Conservation (phyloP, 2,329 filamentous ascomycete genomes). For the Aspergillus udagawae region DNA sequence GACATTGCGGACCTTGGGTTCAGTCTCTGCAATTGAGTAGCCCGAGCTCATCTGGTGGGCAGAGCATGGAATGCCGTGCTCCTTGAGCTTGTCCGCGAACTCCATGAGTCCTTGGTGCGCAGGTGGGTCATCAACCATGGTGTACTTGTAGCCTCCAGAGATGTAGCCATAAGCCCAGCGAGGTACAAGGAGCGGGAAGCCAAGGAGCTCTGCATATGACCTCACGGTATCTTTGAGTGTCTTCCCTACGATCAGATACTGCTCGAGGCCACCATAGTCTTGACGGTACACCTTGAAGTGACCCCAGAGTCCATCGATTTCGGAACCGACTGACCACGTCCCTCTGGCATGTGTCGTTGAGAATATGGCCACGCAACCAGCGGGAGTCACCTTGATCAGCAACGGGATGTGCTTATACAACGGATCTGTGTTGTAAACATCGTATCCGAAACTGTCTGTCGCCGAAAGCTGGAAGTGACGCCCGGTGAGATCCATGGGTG, state of each 20-base stretch:
- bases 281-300: slow-evolving; percentile 71
- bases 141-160: slow-evolving; percentile 63
- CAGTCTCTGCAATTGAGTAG: slow-evolving; percentile 63
- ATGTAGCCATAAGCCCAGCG: slow-evolving; percentile 72
- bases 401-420: slow-evolving; percentile 74
- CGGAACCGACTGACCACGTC: slow-evolving; percentile 63
- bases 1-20: slow-evolving; percentile 67
- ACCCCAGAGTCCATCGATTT: slow-evolving; percentile 74
- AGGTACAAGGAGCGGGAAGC: slow-evolving; percentile 64
- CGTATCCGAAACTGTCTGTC: slow-evolving; percentile 71
- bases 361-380: slow-evolving; percentile 64
- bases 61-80: slow-evolving; percentile 66
- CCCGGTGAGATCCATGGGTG: slow-evolving; percentile 67
- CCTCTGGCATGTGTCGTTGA: slow-evolving; percentile 63
- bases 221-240: slow-evolving; percentile 64
- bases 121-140: slow-evolving; percentile 53
- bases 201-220: slow-evolving; percentile 64
- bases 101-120: slow-evolving; percentile 56
- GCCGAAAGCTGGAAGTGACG: slow-evolving; percentile 63
- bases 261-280: slow-evolving; percentile 66
- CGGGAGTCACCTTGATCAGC: slow-evolving; percentile 62
- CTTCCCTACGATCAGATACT: slow-evolving; percentile 64
- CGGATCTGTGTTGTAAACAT: slow-evolving; percentile 66
- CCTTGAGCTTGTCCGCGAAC: slow-evolving; percentile 58
- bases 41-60: slow-evolving; percentile 70